These are phyloP conservation scores for Bolboschoenoplectus hybrid DNA, from an alignment of 202 grass and related monocot genomes.

Conservation along the genomic window DNA sequence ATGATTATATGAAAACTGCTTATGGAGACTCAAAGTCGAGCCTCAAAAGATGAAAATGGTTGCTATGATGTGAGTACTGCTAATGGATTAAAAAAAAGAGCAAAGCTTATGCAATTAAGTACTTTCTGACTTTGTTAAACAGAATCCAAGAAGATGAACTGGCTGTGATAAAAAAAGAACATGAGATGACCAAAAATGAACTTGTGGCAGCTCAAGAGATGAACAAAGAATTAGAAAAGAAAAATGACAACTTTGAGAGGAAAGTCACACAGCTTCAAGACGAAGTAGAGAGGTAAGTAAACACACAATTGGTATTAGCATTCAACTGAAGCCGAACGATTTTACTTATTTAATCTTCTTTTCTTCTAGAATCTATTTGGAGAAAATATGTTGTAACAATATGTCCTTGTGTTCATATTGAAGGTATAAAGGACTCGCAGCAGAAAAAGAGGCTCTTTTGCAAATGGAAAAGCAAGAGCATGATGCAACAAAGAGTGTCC, in stretches of 20 bases:
- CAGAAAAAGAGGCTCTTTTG: conserved; percentile 36
- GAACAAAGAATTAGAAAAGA: conserved; percentile 70
- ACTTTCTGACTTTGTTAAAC: conserved; percentile 32
- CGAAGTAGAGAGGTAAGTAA: conserved; percentile 52
- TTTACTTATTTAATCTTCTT: conserved; percentile 19
- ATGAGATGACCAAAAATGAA: conserved; percentile 63
- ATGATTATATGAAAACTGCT: background rate
- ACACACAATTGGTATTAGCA: conserved; percentile 24
- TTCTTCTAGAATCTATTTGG: conserved; percentile 4
- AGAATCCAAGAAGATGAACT: conserved; percentile 64
- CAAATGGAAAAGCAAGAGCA: conserved; percentile 53
- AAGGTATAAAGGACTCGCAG: conserved; percentile 30
- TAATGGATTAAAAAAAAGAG: conserved; percentile 29
- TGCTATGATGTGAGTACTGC: conserved; percentile 39
- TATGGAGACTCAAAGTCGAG: conserved; percentile 19
- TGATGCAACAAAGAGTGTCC: conserved; percentile 33
- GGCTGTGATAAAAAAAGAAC: conserved; percentile 62
- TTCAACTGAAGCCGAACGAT: background rate
- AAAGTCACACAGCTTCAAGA: conserved; percentile 63
- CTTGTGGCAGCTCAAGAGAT: conserved; percentile 54
- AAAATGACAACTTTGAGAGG: conserved; percentile 62
- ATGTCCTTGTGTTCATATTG: background rate
- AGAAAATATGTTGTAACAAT: conserved; percentile 12
- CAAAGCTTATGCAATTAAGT: background rate
- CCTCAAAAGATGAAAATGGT: background rate